Evolutionary conservation across 176 grass and related monocot genomes (phyloP).

Genomic region (Oryza brachyantha): DNA sequence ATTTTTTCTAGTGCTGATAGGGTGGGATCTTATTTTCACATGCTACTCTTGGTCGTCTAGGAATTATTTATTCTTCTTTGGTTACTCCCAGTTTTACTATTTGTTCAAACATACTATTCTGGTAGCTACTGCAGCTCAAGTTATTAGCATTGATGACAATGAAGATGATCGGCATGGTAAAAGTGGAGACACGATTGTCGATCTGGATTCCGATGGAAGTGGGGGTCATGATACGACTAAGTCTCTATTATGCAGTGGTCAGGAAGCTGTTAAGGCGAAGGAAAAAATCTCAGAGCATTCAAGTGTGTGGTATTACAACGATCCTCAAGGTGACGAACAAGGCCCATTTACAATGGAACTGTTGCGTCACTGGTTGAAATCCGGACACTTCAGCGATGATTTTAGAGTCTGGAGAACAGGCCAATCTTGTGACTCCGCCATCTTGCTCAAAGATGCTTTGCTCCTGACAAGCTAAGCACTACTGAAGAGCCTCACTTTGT

Average conservation of each 20-base stretch:
- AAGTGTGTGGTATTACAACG: slow-evolving; percentile 45
- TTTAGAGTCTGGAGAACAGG: slow-evolving; percentile 70
- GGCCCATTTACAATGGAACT: slow-evolving; percentile 49
- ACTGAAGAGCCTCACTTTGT: not conserved
- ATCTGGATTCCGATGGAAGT: slow-evolving; percentile 23
- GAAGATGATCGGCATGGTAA: not conserved
- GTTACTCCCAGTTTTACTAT: not conserved
- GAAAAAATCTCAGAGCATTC: not conserved
- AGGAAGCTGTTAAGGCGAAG: not conserved
- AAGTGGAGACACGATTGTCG: not conserved
- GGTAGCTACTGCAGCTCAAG: slow-evolving; percentile 1
- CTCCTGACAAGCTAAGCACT: not conserved
- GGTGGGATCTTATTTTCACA: not conserved
- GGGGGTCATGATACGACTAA: not conserved
- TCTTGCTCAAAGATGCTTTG: slow-evolving; percentile 52
- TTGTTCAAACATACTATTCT: not conserved
- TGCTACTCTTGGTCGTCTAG: not conserved
- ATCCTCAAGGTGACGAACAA: slow-evolving; percentile 51
- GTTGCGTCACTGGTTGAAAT: slow-evolving; percentile 29
- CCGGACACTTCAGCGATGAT: slow-evolving; percentile 39
- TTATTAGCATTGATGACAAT: slow-evolving; percentile 35
- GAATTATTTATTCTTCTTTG: not conserved
- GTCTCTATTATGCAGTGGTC: not conserved
- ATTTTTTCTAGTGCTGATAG: not conserved
- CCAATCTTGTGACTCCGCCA: slow-evolving; percentile 39